A percentile compares a stretch with the other conserved stretches of the same genome.
Evolutionary conservation across 2,329 filamentous ascomycete genomes (phyloP).

Genomic region (Penicillium sp.): DNA sequence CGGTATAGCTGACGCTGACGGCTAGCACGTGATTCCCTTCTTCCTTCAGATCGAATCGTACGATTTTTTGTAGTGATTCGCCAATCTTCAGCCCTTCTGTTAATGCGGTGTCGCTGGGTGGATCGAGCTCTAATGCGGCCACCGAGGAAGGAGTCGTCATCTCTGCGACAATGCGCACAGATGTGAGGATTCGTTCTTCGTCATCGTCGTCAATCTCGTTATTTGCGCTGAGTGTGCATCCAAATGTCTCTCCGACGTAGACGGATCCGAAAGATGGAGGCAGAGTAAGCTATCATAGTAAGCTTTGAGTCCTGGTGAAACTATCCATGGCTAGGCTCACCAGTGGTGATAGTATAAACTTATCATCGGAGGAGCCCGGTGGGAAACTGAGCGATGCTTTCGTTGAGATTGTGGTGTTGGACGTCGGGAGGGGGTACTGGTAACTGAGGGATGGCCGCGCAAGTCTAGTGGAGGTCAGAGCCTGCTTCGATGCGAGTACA

Average conservation of each 20-base stretch:
- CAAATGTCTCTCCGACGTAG: slow-evolving; percentile 93
- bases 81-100: slow-evolving; percentile 45
- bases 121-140: slow-evolving; percentile 60
- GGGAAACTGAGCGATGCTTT: slow-evolving; percentile 76
- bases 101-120: slow-evolving; percentile 51
- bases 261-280: slow-evolving; percentile 90
- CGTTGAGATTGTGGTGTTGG: slow-evolving; percentile 53
- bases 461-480: slow-evolving; percentile 56
- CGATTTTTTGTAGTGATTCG: slow-evolving; percentile 74
- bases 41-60: slow-evolving; percentile 86
- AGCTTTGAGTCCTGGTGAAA: slow-evolving; percentile 11
- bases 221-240: slow-evolving; percentile 93
- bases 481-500: background rate
- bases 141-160: slow-evolving; percentile 89
- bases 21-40: slow-evolving; percentile 92
- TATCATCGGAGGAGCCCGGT: slow-evolving; percentile 47
- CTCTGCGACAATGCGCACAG: slow-evolving; percentile 82
- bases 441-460: slow-evolving; percentile 64
- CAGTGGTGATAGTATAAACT: slow-evolving; percentile 60
- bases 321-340: slow-evolving; percentile 28
- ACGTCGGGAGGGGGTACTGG: slow-evolving; percentile 47
- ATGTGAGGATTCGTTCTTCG: slow-evolving; percentile 59
- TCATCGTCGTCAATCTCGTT: slow-evolving; percentile 64
- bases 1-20: slow-evolving; percentile 92
- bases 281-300: slow-evolving; percentile 63